Conservation (phyloP, 2,329 filamentous ascomycete genomes). For the Pyricularia sp. region DNA sequence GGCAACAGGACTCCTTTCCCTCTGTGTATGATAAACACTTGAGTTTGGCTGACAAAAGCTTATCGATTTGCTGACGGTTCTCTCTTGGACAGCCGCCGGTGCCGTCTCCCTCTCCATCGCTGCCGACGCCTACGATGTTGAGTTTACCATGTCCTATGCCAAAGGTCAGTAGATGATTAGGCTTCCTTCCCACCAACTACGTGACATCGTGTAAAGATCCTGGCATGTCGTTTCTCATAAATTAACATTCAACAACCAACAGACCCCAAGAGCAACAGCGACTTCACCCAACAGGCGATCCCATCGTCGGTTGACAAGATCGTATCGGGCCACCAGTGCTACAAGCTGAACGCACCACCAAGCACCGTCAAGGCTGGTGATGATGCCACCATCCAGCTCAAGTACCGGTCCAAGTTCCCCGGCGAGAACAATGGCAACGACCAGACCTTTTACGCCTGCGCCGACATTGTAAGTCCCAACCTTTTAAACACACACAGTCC, state of each 20-base stretch:
- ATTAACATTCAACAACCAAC: background rate
- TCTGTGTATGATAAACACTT: constrained; percentile 25
- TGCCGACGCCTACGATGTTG: constrained; percentile 12
- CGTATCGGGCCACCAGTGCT: constrained; percentile 27
- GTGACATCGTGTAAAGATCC: too few species aligned
- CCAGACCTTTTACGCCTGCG: constrained; percentile 27
- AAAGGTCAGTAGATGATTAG: constrained; percentile 24
- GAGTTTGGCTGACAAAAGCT: background rate
- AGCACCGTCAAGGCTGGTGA: constrained; percentile 16
- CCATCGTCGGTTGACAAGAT: constrained; percentile 18
- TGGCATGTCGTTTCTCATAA: too few species aligned
- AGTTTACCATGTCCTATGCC: constrained; percentile 16
- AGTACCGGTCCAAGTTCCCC: constrained; percentile 22
- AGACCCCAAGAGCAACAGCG: constrained; percentile 21
- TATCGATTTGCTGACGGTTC: background rate
- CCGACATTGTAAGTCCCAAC: constrained; percentile 23
- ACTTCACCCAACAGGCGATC: constrained; percentile 22
- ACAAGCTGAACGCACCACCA: constrained; percentile 19
- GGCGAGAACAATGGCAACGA: constrained; percentile 18
- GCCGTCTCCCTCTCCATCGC: constrained; percentile 11
- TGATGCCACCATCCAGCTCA: constrained; percentile 26
- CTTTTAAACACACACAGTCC: too few species aligned
- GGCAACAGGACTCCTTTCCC: constrained; percentile 40
- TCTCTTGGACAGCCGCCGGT: constrained; percentile 7
- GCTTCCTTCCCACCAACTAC: background rate